Conservation (phyloP, 306 rosid genomes). For the Rosa rugosa region DNA sequence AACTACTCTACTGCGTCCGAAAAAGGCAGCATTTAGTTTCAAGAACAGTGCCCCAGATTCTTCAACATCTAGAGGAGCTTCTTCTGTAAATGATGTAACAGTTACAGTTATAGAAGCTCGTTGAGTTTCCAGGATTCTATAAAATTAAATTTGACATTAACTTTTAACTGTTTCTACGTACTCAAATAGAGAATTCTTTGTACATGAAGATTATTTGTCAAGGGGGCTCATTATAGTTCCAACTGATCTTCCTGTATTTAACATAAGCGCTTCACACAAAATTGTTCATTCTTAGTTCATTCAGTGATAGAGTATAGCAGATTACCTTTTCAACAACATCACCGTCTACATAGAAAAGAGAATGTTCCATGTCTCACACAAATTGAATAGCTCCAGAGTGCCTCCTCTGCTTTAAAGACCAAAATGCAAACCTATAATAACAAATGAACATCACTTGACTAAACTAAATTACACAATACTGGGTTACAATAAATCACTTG, state of each 20-base stretch:
- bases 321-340: background rate
- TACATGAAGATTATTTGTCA: background rate
- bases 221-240: background rate
- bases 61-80: constrained; percentile 29
- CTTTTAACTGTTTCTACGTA: background rate
- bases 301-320: background rate
- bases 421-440: background rate
- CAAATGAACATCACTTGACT: background rate
- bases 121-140: constrained; percentile 8
- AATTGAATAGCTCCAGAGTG: background rate
- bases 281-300: background rate
- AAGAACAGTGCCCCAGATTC: constrained; percentile 22
- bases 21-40: constrained; percentile 47
- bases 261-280: background rate
- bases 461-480: background rate
- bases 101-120: constrained; percentile 30
- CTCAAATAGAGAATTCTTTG: background rate
- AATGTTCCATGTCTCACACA: background rate
- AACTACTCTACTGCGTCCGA: constrained; percentile 36
- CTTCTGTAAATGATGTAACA: constrained; percentile 36
- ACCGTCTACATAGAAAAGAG: background rate
- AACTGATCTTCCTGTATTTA: background rate
- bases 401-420: background rate
- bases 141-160: background rate
- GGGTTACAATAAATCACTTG: background rate